Conservation (phyloP, 148 eudicot genomes). For the Talinum fruticosum region DNA sequence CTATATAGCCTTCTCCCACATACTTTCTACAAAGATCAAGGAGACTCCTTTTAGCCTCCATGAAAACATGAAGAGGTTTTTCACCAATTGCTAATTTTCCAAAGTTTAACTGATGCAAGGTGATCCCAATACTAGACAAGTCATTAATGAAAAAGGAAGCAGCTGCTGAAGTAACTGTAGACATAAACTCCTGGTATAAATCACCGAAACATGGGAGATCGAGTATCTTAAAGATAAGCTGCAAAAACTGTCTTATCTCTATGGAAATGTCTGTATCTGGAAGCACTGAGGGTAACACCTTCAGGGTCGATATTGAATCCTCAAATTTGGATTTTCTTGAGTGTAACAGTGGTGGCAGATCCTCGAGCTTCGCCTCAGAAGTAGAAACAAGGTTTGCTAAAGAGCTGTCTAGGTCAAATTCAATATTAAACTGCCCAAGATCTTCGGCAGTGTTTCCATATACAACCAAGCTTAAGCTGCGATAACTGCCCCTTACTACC, state of each 20-base stretch:
- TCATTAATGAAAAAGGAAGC: constrained; percentile 52
- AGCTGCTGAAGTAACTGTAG: constrained; percentile 52
- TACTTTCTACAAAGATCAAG: constrained; percentile 42
- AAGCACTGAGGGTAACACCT: constrained; percentile 48
- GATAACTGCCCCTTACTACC: constrained; percentile 95
- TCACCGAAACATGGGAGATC: constrained; percentile 42
- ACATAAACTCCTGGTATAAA: constrained; percentile 40
- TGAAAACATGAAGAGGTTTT: constrained; percentile 39
- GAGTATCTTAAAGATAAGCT: constrained; percentile 55
- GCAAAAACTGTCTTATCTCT: constrained; percentile 60
- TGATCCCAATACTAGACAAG: constrained; percentile 37
- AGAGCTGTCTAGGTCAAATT: constrained; percentile 85
- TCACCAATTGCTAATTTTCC: constrained; percentile 34
- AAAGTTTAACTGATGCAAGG: constrained; percentile 34
- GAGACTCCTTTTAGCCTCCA: constrained; percentile 56
- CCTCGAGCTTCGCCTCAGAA: constrained; percentile 82
- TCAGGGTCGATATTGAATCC: constrained; percentile 56
- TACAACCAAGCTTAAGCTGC: constrained; percentile 92
- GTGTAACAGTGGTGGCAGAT: constrained; percentile 75
- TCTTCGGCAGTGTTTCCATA: constrained; percentile 99
- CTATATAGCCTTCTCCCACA: constrained; percentile 34
- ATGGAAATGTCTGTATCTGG: constrained; percentile 53
- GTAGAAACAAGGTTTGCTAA: constrained; percentile 64
- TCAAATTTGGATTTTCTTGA: constrained; percentile 44
- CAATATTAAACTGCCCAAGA: constrained; percentile 93